Evolutionary conservation across 1,139 yeast genomes (phyloP), one percentile per base, ranked within the genome.

Genomic region (Hanseniaspora sp.): DNA sequence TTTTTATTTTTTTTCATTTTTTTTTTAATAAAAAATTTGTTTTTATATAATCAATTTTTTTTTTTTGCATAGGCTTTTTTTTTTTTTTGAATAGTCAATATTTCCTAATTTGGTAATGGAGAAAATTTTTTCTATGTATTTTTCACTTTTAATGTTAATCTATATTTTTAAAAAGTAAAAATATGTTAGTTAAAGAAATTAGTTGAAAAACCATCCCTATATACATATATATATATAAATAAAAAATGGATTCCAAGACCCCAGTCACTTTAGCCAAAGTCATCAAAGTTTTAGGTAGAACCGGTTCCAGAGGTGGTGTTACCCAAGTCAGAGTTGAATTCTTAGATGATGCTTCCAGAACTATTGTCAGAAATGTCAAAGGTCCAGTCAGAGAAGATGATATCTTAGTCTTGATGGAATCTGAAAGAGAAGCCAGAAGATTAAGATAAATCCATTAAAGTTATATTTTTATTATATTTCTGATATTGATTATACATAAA

Each of bases 231-330:
- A 23, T 23, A 38, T 29, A 52, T 18, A 48, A 31, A 47, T n/a
- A 23, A 40, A 74, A 31, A 57, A 65, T 66, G 90, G 92, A 83
- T 76, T 76, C 87, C 72, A 84, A 84, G 77, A 83, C 92, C 76
- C 96, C 95, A 75, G 96, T 90, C 72, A 92, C 95, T 79, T 86
- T 92, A 78, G 98, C 97, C 75, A 90, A 88, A 82, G 97, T 92
- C 74, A 88, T 86, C 79, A 92, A 92, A 82, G 97, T 92, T 76
- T 83, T 92, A 77, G 97, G 97, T 75, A 88, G 97, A 80, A 90
- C 97, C 83, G 97, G 96, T 74, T 90, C 96, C 74, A 90, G 97
- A 82, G 98, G 98, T 84, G 97, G 96, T 84, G 98, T 92, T 78
- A 92, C 97, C 77, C 98, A 92, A 79, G 97, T 92, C 75, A 90